Base-by-base conservation (phyloP, 371 early-diverging fungal species). In the Blastocladiella emersonii region DNA sequence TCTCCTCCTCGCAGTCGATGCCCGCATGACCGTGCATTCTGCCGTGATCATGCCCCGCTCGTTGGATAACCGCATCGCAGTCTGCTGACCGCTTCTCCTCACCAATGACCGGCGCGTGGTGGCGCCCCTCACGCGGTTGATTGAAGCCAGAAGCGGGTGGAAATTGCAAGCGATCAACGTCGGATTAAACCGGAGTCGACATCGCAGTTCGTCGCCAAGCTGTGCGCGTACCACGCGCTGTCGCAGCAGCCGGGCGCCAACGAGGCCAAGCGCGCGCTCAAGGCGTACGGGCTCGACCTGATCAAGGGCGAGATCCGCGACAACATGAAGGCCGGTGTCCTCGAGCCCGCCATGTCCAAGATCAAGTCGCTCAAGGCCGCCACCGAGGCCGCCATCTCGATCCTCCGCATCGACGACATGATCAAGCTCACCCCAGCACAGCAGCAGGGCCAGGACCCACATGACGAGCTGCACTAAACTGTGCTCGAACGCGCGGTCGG, bases 291-390 rank as follows among this genome's bases (percentile, higher is more conserved):
- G 30, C 78, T 99, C 63, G 99, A 99, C 63, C 76, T 99, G 61
- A 85, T 92, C 65, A 89, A 93, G 61, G 99, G 99, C 27, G 82
- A 80, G 68, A 78, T 98, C 36, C 84, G 97, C 57, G 92, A 99
- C 71, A 99, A 99, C 78, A 75, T 98, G 61, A 80, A 85, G 66
- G 88, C 90, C 34, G 99, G 99, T 63, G 93, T 99, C 10, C 79
- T 99, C 64, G 99, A 99, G 75, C 99, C 99, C 36, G 93, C 96
- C 60, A 91, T 98, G 82, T 91, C 92, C 71, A 99, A 99, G 82
- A 85, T 99, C 75, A 98, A 95, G 78, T 92, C 95, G 43, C 75
- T 99, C 63, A 95, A 96, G 80, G 91, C 98, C 35, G 99, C 99
- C 37, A 99, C 99, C 44, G 99, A 99, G 76, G 99, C 99, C 56